These are phyloP conservation scores for Meyerozyma athensensis DNA, from an alignment of 1,139 yeast genomes.

Conservation along the genomic window DNA sequence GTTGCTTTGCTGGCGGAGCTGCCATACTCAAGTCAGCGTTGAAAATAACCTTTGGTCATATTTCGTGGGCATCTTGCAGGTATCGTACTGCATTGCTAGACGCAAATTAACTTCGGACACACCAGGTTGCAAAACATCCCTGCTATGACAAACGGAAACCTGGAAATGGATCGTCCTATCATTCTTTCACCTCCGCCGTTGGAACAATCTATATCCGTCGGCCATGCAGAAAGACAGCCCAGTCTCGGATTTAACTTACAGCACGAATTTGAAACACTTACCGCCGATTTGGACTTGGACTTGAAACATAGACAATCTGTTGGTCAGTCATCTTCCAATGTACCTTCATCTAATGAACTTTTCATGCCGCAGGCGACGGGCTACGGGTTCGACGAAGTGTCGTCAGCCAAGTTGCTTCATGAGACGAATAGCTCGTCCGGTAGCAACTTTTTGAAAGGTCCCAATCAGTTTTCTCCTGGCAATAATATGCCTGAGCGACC, in stretches of 20 bases:
- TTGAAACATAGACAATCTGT: conserved; percentile 19
- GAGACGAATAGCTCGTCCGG: conserved; percentile 18
- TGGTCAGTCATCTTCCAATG: conserved; percentile 9
- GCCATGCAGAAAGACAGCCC: conserved; percentile 11
- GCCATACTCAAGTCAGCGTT: conserved; percentile 1
- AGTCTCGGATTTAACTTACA: conserved; percentile 38
- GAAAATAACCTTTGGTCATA: neutral
- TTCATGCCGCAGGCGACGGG: conserved; percentile 22
- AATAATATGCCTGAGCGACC: conserved; percentile 37
- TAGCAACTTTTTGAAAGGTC: neutral
- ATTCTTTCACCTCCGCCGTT: conserved; percentile 16
- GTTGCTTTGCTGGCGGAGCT: conserved; percentile 6
- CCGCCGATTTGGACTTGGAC: conserved; percentile 45
- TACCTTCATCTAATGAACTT: conserved; percentile 11
- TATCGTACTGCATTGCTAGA: neutral
- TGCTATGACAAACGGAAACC: conserved; percentile 5
- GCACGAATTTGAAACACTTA: conserved; percentile 44
- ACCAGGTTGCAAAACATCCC: neutral
- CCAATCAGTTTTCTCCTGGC: conserved; percentile 14
- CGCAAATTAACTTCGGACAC: neutral
- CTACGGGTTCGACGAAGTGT: conserved; percentile 15
- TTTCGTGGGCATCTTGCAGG: neutral
- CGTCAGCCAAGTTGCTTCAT: conserved; percentile 15
- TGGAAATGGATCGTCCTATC: conserved; percentile 12
- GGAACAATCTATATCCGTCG: conserved; percentile 6